phyloP scores from a whole-genome alignment of 1,284 basidiomycete genomes.

The Melampsora americana region DNA sequence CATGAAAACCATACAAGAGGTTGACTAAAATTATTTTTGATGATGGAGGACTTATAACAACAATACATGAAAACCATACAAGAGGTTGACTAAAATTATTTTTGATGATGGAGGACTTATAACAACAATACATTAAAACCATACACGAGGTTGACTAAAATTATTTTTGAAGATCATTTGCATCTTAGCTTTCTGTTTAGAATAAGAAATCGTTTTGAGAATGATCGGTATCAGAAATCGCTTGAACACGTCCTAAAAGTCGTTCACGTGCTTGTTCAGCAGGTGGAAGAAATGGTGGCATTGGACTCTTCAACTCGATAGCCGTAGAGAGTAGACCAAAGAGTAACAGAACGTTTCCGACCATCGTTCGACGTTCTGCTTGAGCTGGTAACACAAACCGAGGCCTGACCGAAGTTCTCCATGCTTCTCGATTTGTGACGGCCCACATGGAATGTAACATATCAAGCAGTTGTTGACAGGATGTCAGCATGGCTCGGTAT shows the following conservation, averaged over 20 bases:
- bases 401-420: conserved; percentile 68
- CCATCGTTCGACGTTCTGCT: conserved; percentile 77
- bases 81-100: no score
- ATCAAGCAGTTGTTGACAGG: conserved; percentile 73
- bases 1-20: no score
- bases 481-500: conserved; percentile 78
- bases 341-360: conserved; percentile 84
- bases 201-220: conserved; percentile 24
- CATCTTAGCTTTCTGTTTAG: no score
- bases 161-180: no score
- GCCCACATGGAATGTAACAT: conserved; percentile 86
- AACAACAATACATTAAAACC: no score
- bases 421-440: conserved; percentile 87
- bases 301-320: conserved; percentile 80
- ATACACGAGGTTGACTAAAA: no score
- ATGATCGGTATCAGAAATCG: neutral
- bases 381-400: conserved; percentile 88
- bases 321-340: conserved; percentile 83
- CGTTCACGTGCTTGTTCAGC: conserved; percentile 75
- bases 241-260: neutral
- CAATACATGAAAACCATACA: no score
- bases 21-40: no score
- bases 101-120: no score
- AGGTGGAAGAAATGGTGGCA: conserved; percentile 91
- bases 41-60: no score